Conservation (phyloP, 2,329 filamentous ascomycete genomes). For the Aureobasidium subglaciale region DNA sequence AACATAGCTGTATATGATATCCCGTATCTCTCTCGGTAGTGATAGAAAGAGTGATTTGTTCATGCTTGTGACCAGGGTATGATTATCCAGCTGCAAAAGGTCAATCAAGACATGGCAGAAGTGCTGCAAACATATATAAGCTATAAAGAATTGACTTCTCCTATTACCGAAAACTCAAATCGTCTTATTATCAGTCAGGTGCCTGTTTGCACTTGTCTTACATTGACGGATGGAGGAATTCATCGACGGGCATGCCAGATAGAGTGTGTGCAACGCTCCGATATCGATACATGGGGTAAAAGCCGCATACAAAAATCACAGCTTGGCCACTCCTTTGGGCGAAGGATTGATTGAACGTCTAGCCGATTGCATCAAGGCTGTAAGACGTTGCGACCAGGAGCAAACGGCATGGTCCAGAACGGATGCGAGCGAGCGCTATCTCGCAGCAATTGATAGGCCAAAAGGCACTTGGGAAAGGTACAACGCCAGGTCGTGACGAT, state of each 20-base stretch:
- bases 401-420: constrained; percentile 5
- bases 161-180: not conserved
- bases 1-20: constrained; percentile 2
- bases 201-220: constrained; percentile 1
- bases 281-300: constrained; percentile 8
- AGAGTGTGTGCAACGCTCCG: not conserved
- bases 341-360: constrained; percentile 1
- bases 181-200: not conserved
- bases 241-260: constrained; percentile 5
- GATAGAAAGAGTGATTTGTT: not conserved
- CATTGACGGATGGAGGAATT: constrained; percentile 8
- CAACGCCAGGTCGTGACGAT: not conserved
- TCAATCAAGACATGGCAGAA: not conserved
- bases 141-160: not conserved
- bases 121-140: not conserved
- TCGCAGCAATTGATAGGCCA: not conserved
- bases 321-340: not conserved
- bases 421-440: not conserved
- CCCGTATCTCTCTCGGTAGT: not conserved
- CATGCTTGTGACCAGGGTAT: no score
- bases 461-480: not conserved
- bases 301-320: not conserved
- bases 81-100: no score
- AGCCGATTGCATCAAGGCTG: not conserved
- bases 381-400: not conserved